These are phyloP conservation scores for Magnusiomyces tetraspermus DNA, from an alignment of 1,139 yeast species.

Conservation along the genomic window DNA sequence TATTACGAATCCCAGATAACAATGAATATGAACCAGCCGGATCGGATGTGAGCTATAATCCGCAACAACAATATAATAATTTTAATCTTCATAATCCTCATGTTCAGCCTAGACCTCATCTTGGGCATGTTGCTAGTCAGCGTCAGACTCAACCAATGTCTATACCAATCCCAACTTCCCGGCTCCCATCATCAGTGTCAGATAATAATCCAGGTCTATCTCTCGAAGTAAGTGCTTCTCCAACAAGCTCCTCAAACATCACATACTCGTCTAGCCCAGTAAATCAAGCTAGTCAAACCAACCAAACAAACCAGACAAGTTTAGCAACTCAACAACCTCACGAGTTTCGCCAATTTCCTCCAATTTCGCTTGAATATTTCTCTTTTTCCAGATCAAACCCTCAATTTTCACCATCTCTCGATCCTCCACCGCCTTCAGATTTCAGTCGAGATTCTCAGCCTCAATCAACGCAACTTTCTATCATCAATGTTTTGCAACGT, in stretches of 20 bases:
- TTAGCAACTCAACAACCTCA: neutral
- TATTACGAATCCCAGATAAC: neutral
- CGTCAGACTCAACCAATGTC: neutral
- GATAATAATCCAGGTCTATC: too few relatives aligned
- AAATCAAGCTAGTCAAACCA: neutral
- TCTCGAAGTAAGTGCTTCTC: too few relatives aligned
- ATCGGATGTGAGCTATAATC: neutral
- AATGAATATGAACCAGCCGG: neutral
- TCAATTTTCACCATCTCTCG: neutral
- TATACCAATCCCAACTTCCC: neutral
- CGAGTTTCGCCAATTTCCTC: neutral
- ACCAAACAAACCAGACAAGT: too few relatives aligned
- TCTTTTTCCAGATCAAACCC: neutral
- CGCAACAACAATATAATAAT: neutral
- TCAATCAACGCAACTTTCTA: neutral
- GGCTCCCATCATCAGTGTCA: too few relatives aligned
- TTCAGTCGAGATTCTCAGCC: neutral
- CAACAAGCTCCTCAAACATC: neutral
- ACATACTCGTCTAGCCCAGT: neutral
- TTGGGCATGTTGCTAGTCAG: too few relatives aligned
- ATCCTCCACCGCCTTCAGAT: too few relatives aligned
- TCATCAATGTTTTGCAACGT: conserved; percentile 1
- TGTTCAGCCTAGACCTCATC: too few relatives aligned
- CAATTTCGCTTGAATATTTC: neutral
- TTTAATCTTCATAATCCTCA: neutral